Conservation (phyloP, 768 basidiomycete species). For the Russula sp. region DNA sequence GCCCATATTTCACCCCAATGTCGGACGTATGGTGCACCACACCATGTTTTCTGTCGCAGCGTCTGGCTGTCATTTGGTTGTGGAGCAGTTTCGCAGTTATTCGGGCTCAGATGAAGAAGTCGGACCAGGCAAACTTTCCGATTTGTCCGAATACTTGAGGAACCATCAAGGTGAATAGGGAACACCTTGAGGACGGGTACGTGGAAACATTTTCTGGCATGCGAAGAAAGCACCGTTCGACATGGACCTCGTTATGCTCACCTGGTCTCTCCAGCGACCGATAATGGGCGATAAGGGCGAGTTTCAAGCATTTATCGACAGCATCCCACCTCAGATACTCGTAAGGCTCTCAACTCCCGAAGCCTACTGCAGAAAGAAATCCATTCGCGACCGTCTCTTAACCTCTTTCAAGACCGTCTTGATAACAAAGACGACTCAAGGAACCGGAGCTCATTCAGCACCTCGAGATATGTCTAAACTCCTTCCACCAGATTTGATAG, state of each 20-base stretch:
- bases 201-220: background rate
- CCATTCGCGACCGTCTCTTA: background rate
- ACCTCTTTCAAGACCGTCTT: background rate
- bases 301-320: background rate
- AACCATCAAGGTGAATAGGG: background rate
- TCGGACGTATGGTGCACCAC: slow-evolving; percentile 14
- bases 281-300: background rate
- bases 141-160: background rate
- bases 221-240: background rate
- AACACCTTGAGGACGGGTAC: background rate
- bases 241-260: background rate
- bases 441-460: background rate
- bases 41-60: background rate
- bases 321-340: background rate
- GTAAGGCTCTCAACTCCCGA: background rate
- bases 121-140: background rate
- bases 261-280: slow-evolving; percentile 1
- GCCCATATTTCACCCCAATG: slow-evolving; percentile 26
- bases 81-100: background rate
- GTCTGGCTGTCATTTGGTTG: background rate
- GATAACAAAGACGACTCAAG: background rate
- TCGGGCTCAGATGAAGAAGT: background rate
- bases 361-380: background rate
- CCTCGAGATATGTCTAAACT: background rate
- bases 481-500: background rate